phyloP scores from a whole-genome alignment of 2,329 filamentous ascomycete species.

The Chrysoporthe austroafricana region DNA sequence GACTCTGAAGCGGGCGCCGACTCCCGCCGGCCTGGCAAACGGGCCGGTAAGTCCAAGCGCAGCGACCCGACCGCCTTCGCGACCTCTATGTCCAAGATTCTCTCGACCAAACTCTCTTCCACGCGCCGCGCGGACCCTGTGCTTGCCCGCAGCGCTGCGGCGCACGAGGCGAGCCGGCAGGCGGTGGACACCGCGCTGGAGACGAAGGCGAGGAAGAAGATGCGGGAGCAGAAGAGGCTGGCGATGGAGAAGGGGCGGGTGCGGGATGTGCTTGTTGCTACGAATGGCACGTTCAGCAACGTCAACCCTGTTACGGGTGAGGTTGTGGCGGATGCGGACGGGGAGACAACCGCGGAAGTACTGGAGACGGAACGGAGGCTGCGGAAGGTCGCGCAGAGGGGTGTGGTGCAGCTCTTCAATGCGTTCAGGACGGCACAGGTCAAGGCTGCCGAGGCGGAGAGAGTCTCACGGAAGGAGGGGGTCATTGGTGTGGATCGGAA shows the following conservation, averaged over 20 bases:
- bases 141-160: conserved; percentile 79
- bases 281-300: conserved; percentile 40
- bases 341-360: conserved; percentile 56
- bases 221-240: conserved; percentile 79
- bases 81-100: conserved; percentile 89
- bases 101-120: conserved; percentile 83
- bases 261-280: conserved; percentile 76
- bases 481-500: conserved; percentile 78
- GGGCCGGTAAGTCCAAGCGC: conserved; percentile 69
- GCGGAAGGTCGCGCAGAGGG: conserved; percentile 86
- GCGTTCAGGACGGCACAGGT: conserved; percentile 92
- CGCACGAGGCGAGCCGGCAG: conserved; percentile 72
- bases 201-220: conserved; percentile 74
- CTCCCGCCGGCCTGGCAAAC: conserved; percentile 36
- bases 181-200: conserved; percentile 79
- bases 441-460: conserved; percentile 78
- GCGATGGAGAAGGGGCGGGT: conserved; percentile 86
- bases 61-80: conserved; percentile 93
- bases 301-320: conserved; percentile 54
- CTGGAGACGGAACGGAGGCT: conserved; percentile 77
- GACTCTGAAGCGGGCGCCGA: conserved; percentile 42
- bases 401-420: conserved; percentile 96
- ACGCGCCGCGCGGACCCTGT: conserved; percentile 86
- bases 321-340: conserved; percentile 41
- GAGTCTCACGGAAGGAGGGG: conserved; percentile 69